Percentiles rank a stretch among this genome's conserved stretches.
phyloP scores from a whole-genome alignment of 1,284 basidiomycete species.

The Ustilago shanxiensis region DNA sequence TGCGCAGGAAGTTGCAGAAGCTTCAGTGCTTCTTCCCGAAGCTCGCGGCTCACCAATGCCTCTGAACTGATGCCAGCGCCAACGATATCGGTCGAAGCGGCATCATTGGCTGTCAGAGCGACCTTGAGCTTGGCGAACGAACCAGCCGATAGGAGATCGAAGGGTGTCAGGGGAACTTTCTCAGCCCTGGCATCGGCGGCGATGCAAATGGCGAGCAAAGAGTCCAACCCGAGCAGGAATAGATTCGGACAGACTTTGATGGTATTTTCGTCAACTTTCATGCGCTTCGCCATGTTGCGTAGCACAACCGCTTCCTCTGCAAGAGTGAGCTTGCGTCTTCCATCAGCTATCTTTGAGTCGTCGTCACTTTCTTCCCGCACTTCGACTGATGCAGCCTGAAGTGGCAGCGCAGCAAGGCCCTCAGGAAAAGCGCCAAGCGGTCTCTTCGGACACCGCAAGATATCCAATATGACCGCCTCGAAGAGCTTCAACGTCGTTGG shows the following conservation, averaged over 20 bases:
- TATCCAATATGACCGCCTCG: slow-evolving; percentile 12
- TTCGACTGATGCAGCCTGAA: neutral
- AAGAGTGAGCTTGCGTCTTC: slow-evolving; percentile 11
- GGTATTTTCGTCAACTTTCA: slow-evolving; percentile 4
- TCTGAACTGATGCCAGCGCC: too few species aligned
- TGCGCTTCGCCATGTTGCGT: slow-evolving; percentile 11
- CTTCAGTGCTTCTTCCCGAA: too few species aligned
- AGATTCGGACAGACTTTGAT: slow-evolving; percentile 17
- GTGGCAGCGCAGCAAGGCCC: slow-evolving; percentile 9
- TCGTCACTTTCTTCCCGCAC: too few species aligned
- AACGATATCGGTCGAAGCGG: too few species aligned
- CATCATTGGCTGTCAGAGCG: neutral
- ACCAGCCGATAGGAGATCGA: slow-evolving; percentile 15
- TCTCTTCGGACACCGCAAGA: slow-evolving; percentile 10
- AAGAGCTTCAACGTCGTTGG: slow-evolving; percentile 12
- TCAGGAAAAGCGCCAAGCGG: slow-evolving; percentile 17
- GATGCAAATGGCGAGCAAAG: slow-evolving; percentile 23
- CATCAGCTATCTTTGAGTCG: neutral
- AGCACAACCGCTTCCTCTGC: slow-evolving; percentile 20
- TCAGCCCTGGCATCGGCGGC: slow-evolving; percentile 17
- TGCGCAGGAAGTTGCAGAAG: too few species aligned
- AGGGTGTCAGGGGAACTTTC: slow-evolving; percentile 10
- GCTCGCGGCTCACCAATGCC: too few species aligned
- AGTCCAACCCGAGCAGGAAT: slow-evolving; percentile 24
- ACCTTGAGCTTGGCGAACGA: slow-evolving; percentile 12